Conservation (phyloP, 805 yeast species). For the Hanseniaspora singularis region DNA sequence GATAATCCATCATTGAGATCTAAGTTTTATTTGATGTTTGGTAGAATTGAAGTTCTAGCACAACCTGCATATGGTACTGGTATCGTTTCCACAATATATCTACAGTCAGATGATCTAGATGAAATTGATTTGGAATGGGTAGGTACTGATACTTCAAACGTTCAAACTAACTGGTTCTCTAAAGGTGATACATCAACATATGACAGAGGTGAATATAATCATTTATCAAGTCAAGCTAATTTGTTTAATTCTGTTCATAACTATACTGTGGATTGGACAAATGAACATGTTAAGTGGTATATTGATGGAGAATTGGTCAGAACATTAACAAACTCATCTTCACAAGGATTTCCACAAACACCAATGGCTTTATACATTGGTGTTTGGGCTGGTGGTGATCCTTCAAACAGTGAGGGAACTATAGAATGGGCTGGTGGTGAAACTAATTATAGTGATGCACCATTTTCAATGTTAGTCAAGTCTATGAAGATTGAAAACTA, state of each 20-base stretch:
- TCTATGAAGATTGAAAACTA: constrained; percentile 54
- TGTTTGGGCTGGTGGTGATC: constrained; percentile 76
- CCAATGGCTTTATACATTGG: constrained; percentile 69
- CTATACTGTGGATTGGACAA: constrained; percentile 77
- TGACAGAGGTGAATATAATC: constrained; percentile 66
- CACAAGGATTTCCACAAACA: constrained; percentile 77
- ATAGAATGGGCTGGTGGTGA: constrained; percentile 75
- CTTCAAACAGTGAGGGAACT: constrained; percentile 51
- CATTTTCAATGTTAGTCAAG: constrained; percentile 56
- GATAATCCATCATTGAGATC: constrained; percentile 74
- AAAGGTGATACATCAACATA: constrained; percentile 69
- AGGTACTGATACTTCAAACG: constrained; percentile 64
- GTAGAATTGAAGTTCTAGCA: constrained; percentile 60
- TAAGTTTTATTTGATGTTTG: constrained; percentile 78
- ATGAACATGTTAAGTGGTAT: constrained; percentile 53
- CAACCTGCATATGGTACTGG: constrained; percentile 72
- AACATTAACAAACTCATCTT: constrained; percentile 40
- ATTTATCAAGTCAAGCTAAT: constrained; percentile 29
- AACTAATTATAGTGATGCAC: constrained; percentile 53
- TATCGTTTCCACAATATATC: constrained; percentile 64
- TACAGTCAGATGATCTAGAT: constrained; percentile 76
- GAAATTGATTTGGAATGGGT: constrained; percentile 84
- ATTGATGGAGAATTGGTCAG: constrained; percentile 61
- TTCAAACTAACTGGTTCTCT: constrained; percentile 69
- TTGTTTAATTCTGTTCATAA: constrained; percentile 57